Conservation (phyloP, 2,329 filamentous ascomycete species). For the Epichloe coenophiala region DNA sequence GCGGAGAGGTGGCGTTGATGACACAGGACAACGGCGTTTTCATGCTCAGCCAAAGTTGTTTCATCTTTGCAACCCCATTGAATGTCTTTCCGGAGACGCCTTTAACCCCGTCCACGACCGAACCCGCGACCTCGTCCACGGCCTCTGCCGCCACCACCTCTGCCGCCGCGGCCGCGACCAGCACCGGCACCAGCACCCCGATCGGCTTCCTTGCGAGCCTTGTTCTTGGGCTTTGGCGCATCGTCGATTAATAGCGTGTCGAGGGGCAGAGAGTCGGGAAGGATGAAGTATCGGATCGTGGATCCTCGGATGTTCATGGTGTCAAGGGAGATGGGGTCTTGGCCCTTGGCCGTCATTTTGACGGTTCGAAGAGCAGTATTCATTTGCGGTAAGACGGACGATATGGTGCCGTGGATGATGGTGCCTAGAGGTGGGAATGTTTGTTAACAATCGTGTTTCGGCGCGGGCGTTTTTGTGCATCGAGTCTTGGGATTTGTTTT, state of each 20-base stretch:
- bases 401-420: conserved; percentile 92
- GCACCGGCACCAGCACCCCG: conserved; percentile 41
- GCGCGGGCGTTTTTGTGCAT: background rate
- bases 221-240: conserved; percentile 97
- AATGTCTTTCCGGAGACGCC: background rate
- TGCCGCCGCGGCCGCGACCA: conserved; percentile 37
- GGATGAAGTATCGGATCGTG: conserved; percentile 91
- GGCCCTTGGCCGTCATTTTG: conserved; percentile 87
- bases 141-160: conserved; percentile 37
- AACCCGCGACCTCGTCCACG: conserved; percentile 24
- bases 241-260: conserved; percentile 95
- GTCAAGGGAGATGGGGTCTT: conserved; percentile 78
- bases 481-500: background rate
- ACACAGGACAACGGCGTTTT: background rate
- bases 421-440: conserved; percentile 49
- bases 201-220: conserved; percentile 83
- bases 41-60: background rate
- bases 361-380: conserved; percentile 92
- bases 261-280: conserved; percentile 86
- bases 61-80: background rate
- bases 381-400: conserved; percentile 95
- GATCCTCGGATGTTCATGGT: conserved; percentile 95
- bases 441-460: background rate
- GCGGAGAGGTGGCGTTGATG: background rate
- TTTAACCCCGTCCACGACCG: conserved; percentile 5